A percentile compares a stretch with the other conserved stretches of the same genome.
Evolutionary conservation across 1,139 yeast species (phyloP).

Genomic region (Kodamaea arcana): DNA sequence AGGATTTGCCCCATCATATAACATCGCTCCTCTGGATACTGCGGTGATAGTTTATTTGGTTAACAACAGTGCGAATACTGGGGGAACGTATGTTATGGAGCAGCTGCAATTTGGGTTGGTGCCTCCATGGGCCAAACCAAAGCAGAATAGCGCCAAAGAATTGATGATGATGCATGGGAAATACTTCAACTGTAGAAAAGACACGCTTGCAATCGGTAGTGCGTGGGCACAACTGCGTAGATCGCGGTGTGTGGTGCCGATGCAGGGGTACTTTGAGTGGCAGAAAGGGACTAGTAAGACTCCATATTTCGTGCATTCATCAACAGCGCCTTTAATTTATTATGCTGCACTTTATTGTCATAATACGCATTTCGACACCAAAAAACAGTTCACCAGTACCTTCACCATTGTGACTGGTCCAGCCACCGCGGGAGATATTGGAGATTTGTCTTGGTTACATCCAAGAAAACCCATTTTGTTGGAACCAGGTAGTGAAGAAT

Average conservation of each 20-base stretch:
- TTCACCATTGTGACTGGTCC: slow-evolving; percentile 74
- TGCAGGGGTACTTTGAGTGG: slow-evolving; percentile 90
- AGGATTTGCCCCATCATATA: slow-evolving; percentile 27
- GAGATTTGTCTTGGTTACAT: slow-evolving; percentile 66
- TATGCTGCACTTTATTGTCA: slow-evolving; percentile 70
- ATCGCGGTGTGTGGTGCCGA: slow-evolving; percentile 65
- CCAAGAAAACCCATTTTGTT: slow-evolving; percentile 72
- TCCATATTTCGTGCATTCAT: slow-evolving; percentile 65
- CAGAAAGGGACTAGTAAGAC: slow-evolving; percentile 33
- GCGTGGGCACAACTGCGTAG: slow-evolving; percentile 49
- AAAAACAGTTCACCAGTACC: slow-evolving; percentile 36
- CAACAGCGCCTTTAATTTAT: slow-evolving; percentile 49
- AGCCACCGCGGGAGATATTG: slow-evolving; percentile 44
- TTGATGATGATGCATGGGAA: slow-evolving; percentile 28
- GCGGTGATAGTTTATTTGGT: slow-evolving; percentile 30
- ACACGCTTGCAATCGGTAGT: slow-evolving; percentile 41
- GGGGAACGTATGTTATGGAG: slow-evolving; percentile 25
- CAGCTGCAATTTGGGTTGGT: slow-evolving; percentile 41
- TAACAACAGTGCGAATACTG: slow-evolving; percentile 8
- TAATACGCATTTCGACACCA: slow-evolving; percentile 28
- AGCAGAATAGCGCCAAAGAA: slow-evolving; percentile 24
- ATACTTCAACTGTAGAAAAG: slow-evolving; percentile 62
- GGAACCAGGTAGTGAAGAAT: slow-evolving; percentile 50
- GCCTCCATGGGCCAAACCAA: slow-evolving; percentile 42
- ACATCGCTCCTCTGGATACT: slow-evolving; percentile 39